Conservation (phyloP, 192 early-diverging fungal species). For the Geranomyces michiganensis region DNA sequence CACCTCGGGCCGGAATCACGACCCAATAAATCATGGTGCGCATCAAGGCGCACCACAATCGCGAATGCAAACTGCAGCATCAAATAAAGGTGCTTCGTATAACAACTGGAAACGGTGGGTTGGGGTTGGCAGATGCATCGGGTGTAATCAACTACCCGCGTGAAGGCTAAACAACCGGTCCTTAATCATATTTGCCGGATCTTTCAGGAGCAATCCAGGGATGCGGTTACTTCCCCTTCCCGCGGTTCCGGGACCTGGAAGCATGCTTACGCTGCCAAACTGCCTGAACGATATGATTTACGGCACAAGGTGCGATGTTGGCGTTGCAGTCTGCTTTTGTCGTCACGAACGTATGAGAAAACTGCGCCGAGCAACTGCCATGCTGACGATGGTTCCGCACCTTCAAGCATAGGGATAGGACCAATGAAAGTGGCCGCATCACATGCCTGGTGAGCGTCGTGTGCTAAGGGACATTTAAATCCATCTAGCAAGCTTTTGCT, state of each 20-base stretch:
- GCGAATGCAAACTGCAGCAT: conserved; percentile 24
- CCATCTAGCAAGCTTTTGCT: neutral
- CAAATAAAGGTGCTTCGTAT: conserved; percentile 17
- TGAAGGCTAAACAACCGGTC: too few relatives aligned
- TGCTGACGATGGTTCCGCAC: neutral
- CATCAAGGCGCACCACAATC: conserved; percentile 6
- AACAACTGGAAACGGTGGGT: conserved; percentile 27
- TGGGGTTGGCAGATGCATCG: neutral
- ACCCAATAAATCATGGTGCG: conserved; percentile 7
- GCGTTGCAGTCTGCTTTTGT: neutral
- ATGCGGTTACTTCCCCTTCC: conserved; percentile 43
- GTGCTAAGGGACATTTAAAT: neutral
- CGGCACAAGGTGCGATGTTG: conserved; percentile 45
- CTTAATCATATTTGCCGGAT: too few relatives aligned
- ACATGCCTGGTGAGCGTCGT: conserved; percentile 26
- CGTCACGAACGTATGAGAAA: neutral
- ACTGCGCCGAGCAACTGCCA: neutral
- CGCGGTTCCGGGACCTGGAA: conserved; percentile 9
- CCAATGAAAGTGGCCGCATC: neutral
- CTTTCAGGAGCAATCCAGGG: conserved; percentile 26
- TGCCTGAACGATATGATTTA: conserved; percentile 43
- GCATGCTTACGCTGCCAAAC: neutral
- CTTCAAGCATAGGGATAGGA: conserved; percentile 26
- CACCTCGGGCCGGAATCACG: conserved; percentile 27
- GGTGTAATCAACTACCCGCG: neutral